A percentile compares a stretch with the other conserved stretches of the same genome.
Conservation (phyloP, 129 eudicot species). For the Ambrosia artemisiifolia region DNA sequence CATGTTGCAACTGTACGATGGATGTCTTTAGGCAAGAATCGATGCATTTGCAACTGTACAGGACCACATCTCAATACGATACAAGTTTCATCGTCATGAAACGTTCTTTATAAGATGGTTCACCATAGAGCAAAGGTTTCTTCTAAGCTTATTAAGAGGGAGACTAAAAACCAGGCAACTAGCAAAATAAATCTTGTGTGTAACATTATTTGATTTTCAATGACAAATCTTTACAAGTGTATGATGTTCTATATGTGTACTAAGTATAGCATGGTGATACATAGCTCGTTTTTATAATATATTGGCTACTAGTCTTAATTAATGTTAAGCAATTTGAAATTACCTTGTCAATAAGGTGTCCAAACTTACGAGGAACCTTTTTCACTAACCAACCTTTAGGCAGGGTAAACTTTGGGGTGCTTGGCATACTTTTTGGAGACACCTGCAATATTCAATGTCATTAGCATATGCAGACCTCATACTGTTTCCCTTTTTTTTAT, state of each 20-base stretch:
- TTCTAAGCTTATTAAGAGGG: background rate
- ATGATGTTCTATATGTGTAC: background rate
- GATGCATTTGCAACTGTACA: no score
- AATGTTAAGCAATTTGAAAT: background rate
- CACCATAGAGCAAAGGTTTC: background rate
- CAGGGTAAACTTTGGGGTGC: slow-evolving; percentile 33
- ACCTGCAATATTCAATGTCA: slow-evolving; percentile 21
- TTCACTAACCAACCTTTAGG: slow-evolving; percentile 87
- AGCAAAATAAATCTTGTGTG: background rate
- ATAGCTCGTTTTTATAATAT: background rate
- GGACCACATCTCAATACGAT: background rate
- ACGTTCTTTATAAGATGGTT: slow-evolving; percentile 9
- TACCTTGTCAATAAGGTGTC: slow-evolving; percentile 54
- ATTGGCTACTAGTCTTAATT: background rate
- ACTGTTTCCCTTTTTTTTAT: slow-evolving; percentile 1
- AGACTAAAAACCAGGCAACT: background rate
- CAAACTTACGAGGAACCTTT: slow-evolving; percentile 55
- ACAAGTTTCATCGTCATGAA: background rate
- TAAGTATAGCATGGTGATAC: background rate
- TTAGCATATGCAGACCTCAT: slow-evolving; percentile 20
- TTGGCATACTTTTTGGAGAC: slow-evolving; percentile 21
- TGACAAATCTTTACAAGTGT: background rate
- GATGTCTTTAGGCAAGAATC: background rate
- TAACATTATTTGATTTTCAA: background rate
- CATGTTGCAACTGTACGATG: background rate